phyloP scores from a whole-genome alignment of 1,284 basidiomycete species.

The Leccinum huronense region DNA sequence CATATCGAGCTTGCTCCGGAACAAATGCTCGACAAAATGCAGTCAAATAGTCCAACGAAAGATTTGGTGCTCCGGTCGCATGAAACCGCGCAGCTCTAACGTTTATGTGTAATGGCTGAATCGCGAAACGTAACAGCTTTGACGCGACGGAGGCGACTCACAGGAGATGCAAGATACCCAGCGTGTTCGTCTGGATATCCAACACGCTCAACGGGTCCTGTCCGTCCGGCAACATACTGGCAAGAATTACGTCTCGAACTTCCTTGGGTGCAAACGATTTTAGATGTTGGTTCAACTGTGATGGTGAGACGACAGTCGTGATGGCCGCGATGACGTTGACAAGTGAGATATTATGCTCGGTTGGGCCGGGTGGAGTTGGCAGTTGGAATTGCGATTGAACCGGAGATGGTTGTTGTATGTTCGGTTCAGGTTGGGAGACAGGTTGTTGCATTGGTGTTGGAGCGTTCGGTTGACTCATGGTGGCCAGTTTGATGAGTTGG shows the following conservation, averaged over 20 bases:
- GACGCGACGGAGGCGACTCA: slow-evolving; percentile 38
- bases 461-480: slow-evolving; percentile 30
- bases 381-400: slow-evolving; percentile 14
- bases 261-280: slow-evolving; percentile 45
- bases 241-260: slow-evolving; percentile 47
- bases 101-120: not conserved
- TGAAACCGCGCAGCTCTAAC: slow-evolving; percentile 54
- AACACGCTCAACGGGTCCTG: slow-evolving; percentile 62
- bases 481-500: not conserved
- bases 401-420: slow-evolving; percentile 22
- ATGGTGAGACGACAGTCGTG: slow-evolving; percentile 39
- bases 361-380: slow-evolving; percentile 9
- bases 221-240: slow-evolving; percentile 47
- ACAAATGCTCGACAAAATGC: slow-evolving; percentile 59
- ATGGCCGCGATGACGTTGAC: slow-evolving; percentile 48
- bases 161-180: slow-evolving; percentile 70
- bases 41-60: slow-evolving; percentile 45
- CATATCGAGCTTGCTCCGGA: slow-evolving; percentile 58
- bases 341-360: slow-evolving; percentile 31
- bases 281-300: slow-evolving; percentile 42
- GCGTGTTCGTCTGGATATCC: slow-evolving; percentile 52
- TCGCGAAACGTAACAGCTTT: not conserved
- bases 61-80: slow-evolving; percentile 35
- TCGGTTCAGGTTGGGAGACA: slow-evolving; percentile 22
- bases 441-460: slow-evolving; percentile 28